These are phyloP conservation scores for Aspergillus sclerotioniger DNA, from an alignment of 495 filamentous ascomycete genomes.

Conservation along the genomic window DNA sequence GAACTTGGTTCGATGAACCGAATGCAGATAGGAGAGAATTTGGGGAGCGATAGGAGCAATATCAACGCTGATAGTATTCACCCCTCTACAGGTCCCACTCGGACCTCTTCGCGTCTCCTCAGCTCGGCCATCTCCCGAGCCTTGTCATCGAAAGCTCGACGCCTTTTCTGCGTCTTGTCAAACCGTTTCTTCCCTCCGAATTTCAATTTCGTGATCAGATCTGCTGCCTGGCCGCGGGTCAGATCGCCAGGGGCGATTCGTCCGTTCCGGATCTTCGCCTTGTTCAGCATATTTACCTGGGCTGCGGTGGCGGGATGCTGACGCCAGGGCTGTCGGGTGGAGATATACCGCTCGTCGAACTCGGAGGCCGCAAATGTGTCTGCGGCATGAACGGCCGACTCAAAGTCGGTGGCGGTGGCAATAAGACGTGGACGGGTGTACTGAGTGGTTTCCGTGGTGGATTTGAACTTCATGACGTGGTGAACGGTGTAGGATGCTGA, in stretches of 20 bases:
- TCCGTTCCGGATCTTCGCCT: slow-evolving; percentile 53
- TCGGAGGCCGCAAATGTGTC: slow-evolving; percentile 72
- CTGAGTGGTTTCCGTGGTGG: slow-evolving; percentile 17
- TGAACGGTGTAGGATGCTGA: slow-evolving; percentile 25
- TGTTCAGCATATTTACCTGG: slow-evolving; percentile 74
- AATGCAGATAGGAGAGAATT: too few species aligned
- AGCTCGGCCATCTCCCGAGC: slow-evolving; percentile 33
- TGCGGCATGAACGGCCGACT: slow-evolving; percentile 73
- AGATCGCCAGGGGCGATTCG: slow-evolving; percentile 53
- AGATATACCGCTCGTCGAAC: slow-evolving; percentile 60
- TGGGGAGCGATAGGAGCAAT: too few species aligned
- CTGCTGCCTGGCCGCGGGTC: slow-evolving; percentile 77
- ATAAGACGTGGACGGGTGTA: slow-evolving; percentile 67
- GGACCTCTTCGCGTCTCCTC: slow-evolving; percentile 48
- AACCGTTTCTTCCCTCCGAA: slow-evolving; percentile 76
- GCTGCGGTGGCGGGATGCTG: slow-evolving; percentile 58
- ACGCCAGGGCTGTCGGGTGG: slow-evolving; percentile 64
- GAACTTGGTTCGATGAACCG: too few species aligned
- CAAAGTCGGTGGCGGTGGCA: slow-evolving; percentile 56
- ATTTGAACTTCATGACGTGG: slow-evolving; percentile 35
- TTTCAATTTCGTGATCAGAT: slow-evolving; percentile 91
- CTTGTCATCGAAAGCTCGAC: slow-evolving; percentile 34
- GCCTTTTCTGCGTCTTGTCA: slow-evolving; percentile 43
- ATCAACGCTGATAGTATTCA: too few species aligned
- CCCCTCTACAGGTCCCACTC: slow-evolving; percentile 60